Evolutionary conservation across 2,329 filamentous ascomycete genomes (phyloP).

Genomic region (Elsinoe ampelina): DNA sequence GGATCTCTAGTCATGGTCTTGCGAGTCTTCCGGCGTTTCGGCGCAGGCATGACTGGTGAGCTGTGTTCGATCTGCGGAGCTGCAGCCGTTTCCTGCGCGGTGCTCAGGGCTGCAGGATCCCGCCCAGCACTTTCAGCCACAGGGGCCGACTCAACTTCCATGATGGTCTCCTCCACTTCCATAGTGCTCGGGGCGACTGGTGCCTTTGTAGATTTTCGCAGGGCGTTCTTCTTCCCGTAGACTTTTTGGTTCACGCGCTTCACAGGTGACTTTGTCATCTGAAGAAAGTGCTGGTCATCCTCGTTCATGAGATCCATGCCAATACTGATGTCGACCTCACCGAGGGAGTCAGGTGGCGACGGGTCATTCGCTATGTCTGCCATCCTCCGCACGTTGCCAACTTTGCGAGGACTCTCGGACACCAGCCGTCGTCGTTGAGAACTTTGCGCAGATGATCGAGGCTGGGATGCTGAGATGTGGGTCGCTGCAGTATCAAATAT

Average conservation of each 20-base stretch:
- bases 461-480: slow-evolving; percentile 25
- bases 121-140: too few species aligned
- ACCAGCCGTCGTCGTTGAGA: slow-evolving; percentile 14
- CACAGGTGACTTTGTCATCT: slow-evolving; percentile 22
- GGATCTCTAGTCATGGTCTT: neutral
- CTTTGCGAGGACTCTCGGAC: slow-evolving; percentile 25
- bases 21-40: slow-evolving; percentile 19
- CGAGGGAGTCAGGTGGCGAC: slow-evolving; percentile 21
- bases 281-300: slow-evolving; percentile 29
- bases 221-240: slow-evolving; percentile 11
- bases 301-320: slow-evolving; percentile 26
- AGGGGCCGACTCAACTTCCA: too few species aligned
- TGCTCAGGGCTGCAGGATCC: neutral
- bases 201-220: slow-evolving; percentile 11
- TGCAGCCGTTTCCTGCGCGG: neutral
- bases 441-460: slow-evolving; percentile 19
- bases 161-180: too few species aligned
- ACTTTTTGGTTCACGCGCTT: slow-evolving; percentile 26
- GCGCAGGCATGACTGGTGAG: slow-evolving; percentile 15
- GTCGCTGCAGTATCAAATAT: slow-evolving; percentile 32
- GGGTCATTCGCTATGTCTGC: slow-evolving; percentile 25
- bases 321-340: slow-evolving; percentile 25
- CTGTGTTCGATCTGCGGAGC: slow-evolving; percentile 5
- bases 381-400: slow-evolving; percentile 24
- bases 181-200: neutral